Percentiles rank a stretch among this genome's conserved stretches.
These are phyloP conservation scores for Plasmopara muralis DNA, from an alignment of 352 stramenopile genomes.

Conservation along the genomic window DNA sequence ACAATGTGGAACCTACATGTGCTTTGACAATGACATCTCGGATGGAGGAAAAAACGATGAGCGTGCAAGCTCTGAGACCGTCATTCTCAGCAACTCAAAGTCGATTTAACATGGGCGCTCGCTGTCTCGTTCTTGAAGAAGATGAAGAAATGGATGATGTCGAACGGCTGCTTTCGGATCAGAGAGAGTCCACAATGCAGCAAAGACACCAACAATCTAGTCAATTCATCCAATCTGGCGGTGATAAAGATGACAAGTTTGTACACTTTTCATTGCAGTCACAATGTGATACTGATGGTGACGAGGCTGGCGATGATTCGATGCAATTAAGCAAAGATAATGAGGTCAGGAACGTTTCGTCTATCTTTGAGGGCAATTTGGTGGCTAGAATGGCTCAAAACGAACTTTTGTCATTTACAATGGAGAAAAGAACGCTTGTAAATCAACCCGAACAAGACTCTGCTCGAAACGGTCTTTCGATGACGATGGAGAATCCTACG, in stretches of 20 bases:
- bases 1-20: not conserved
- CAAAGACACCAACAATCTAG: slow-evolving; percentile 1
- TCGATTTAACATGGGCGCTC: slow-evolving; percentile 9
- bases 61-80: not conserved
- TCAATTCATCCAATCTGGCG: slow-evolving; percentile 7
- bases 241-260: not conserved
- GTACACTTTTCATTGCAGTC: slow-evolving; percentile 4
- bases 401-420: not conserved
- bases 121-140: slow-evolving; percentile 18
- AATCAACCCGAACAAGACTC: not conserved
- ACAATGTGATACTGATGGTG: not conserved
- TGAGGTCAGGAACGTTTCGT: not conserved
- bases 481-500: not conserved
- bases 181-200: slow-evolving; percentile 11
- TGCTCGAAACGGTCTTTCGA: not conserved
- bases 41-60: slow-evolving; percentile 18
- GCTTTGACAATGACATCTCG: slow-evolving; percentile 1
- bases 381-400: not conserved
- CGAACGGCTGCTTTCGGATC: slow-evolving; percentile 17
- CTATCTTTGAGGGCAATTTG: not conserved
- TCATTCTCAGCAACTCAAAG: slow-evolving; percentile 4
- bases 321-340: slow-evolving; percentile 1
- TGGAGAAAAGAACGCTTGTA: not conserved
- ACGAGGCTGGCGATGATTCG: slow-evolving; percentile 10
- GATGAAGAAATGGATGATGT: slow-evolving; percentile 33